Percentiles rank a stretch among this genome's conserved stretches.
phyloP scores from a whole-genome alignment of 805 yeast species.

The Candida pini region DNA sequence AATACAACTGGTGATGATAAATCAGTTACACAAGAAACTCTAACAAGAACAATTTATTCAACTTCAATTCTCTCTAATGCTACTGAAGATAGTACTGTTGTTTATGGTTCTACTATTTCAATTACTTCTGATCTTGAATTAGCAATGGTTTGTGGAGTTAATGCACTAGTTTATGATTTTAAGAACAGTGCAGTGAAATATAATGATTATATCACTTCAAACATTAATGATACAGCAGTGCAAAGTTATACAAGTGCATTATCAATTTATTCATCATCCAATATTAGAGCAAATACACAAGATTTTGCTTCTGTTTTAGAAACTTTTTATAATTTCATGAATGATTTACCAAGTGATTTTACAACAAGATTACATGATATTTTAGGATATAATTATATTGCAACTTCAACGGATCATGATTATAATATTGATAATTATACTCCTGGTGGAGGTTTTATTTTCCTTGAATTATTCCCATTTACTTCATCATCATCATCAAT shows the following conservation, averaged over 20 bases:
- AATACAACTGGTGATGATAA: not conserved
- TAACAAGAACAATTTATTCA: not conserved
- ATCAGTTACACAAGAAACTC: not conserved
- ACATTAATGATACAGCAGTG: not conserved
- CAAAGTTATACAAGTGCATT: constrained; percentile 1
- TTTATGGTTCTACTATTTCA: not conserved
- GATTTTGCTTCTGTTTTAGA: constrained; percentile 1
- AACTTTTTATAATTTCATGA: constrained; percentile 3
- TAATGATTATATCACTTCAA: not conserved
- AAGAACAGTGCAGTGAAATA: not conserved
- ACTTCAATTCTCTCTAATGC: not conserved
- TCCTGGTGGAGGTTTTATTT: constrained; percentile 1
- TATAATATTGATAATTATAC: not conserved
- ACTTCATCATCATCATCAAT: not conserved
- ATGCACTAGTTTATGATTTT: constrained; percentile 4
- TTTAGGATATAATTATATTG: constrained; percentile 4
- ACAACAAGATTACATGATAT: constrained; percentile 2
- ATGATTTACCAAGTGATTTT: constrained; percentile 1
- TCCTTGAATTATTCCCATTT: not conserved
- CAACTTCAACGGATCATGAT: not conserved
- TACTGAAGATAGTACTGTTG: not conserved
- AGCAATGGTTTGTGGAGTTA: constrained; percentile 5
- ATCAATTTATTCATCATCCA: not conserved
- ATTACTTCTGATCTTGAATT: constrained; percentile 1
- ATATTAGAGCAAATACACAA: not conserved